Evolutionary conservation across 768 basidiomycete genomes (phyloP).

Genomic region (Lactarius akahatsu): DNA sequence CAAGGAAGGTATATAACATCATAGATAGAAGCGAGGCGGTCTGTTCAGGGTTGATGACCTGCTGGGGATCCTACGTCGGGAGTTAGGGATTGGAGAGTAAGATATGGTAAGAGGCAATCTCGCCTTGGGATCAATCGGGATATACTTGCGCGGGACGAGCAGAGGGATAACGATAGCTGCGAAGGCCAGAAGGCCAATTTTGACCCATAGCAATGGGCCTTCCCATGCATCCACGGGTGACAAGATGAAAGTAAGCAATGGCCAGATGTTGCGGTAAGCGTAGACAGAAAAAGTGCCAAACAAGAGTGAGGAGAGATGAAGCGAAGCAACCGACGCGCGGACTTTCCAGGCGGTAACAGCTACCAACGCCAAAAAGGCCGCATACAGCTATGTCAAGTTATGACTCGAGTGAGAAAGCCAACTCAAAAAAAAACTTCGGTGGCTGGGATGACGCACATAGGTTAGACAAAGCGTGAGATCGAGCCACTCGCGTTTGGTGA

Average conservation of each 20-base stretch:
- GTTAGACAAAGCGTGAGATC: slow-evolving; percentile 32
- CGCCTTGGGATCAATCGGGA: slow-evolving; percentile 56
- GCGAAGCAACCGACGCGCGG: slow-evolving; percentile 32
- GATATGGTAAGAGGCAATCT: slow-evolving; percentile 5
- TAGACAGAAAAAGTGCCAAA: slow-evolving; percentile 50
- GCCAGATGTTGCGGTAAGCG: slow-evolving; percentile 59
- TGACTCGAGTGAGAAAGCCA: neutral
- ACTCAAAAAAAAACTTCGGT: neutral
- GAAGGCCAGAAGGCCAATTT: slow-evolving; percentile 46
- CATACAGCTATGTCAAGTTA: slow-evolving; percentile 27
- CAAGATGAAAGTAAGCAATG: slow-evolving; percentile 54
- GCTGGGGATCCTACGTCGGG: slow-evolving; percentile 31
- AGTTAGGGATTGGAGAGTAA: neutral
- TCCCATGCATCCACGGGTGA: slow-evolving; percentile 49
- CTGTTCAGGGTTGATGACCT: slow-evolving; percentile 35
- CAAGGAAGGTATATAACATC: slow-evolving; percentile 52
- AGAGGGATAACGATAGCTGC: slow-evolving; percentile 53
- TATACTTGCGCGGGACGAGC: slow-evolving; percentile 54
- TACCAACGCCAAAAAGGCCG: slow-evolving; percentile 29
- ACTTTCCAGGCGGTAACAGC: slow-evolving; percentile 21
- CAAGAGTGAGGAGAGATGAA: slow-evolving; percentile 51
- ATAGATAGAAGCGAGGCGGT: slow-evolving; percentile 36
- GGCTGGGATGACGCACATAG: slow-evolving; percentile 35
- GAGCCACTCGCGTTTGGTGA: slow-evolving; percentile 25
- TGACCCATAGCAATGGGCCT: slow-evolving; percentile 53